A percentile compares a stretch with the other conserved stretches of the same genome.
Evolutionary conservation across 139 green algal species (phyloP).

Genomic region (Medakamo hakoo): DNA sequence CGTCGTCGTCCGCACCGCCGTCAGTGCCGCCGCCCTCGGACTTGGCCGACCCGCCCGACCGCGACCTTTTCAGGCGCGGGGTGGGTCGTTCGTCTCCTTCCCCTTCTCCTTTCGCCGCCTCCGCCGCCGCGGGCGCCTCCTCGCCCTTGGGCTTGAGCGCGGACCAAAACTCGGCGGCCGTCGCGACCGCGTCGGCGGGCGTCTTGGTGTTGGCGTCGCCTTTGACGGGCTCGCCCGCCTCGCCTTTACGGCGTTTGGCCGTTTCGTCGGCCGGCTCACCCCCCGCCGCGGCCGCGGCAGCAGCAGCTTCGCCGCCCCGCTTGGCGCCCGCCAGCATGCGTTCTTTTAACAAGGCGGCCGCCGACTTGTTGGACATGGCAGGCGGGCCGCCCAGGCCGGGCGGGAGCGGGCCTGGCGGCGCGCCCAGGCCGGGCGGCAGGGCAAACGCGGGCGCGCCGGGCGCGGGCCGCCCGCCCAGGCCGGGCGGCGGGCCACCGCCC

Average conservation of each 20-base stretch:
- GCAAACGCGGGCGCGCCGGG: too few relatives aligned
- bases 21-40: not conserved
- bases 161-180: not conserved
- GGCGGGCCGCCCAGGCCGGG: not conserved
- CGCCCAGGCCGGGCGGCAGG: too few relatives aligned
- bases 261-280: not conserved
- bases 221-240: not conserved
- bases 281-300: slow-evolving; percentile 4
- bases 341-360: slow-evolving; percentile 37
- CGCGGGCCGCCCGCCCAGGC: too few relatives aligned
- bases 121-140: not conserved
- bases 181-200: not conserved
- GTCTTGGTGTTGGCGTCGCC: not conserved
- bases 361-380: slow-evolving; percentile 36
- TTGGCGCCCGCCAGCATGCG: slow-evolving; percentile 20
- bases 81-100: not conserved
- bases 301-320: not conserved
- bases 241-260: not conserved
- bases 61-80: too few relatives aligned
- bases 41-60: not conserved
- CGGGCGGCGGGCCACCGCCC: too few relatives aligned
- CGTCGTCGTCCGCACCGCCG: slow-evolving; percentile 1
- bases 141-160: not conserved
- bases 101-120: not conserved
- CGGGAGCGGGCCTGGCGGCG: not conserved